Conservation (phyloP, 176 grass and related monocot species). For the Musa acuminata region DNA sequence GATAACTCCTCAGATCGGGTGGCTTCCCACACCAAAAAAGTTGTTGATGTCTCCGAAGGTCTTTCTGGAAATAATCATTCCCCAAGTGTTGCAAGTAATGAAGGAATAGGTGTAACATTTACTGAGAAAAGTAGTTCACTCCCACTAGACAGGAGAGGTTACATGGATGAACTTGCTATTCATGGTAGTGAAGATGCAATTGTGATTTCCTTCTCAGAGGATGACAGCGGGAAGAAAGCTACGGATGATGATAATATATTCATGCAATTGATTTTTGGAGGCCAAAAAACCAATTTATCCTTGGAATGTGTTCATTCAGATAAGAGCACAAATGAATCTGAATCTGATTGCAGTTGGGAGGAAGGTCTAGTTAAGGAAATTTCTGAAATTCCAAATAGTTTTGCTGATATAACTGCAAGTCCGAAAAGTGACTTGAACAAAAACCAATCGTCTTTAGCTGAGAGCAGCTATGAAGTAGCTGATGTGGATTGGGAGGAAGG, state of each 20-base stretch:
- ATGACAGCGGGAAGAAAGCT: conserved; percentile 45
- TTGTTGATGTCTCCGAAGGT: conserved; percentile 32
- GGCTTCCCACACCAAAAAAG: conserved; percentile 31
- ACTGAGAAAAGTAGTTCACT: conserved; percentile 4
- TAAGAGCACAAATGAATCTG: conserved; percentile 37
- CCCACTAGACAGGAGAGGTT: conserved; percentile 15
- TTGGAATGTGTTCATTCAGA: conserved; percentile 14
- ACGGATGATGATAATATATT: conserved; percentile 54
- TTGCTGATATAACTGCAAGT: not conserved
- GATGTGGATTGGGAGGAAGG: conserved; percentile 76
- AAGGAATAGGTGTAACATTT: conserved; percentile 29
- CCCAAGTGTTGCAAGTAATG: conserved; percentile 21
- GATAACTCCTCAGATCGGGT: conserved; percentile 18
- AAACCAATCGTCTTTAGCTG: conserved; percentile 25
- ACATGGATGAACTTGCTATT: not conserved
- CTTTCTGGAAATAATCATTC: conserved; percentile 36
- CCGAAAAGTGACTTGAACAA: conserved; percentile 19
- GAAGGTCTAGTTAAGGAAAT: conserved; percentile 45
- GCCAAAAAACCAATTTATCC: conserved; percentile 23
- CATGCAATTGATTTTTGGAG: conserved; percentile 61
- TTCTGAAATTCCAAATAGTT: conserved; percentile 24
- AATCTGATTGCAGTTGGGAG: conserved; percentile 58
- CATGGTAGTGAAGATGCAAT: conserved; percentile 41
- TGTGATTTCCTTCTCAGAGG: conserved; percentile 76
- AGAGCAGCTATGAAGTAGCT: conserved; percentile 36